Evolutionary conservation across 768 basidiomycete species (phyloP).

Genomic region (Udeniomyces megalosporus): DNA sequence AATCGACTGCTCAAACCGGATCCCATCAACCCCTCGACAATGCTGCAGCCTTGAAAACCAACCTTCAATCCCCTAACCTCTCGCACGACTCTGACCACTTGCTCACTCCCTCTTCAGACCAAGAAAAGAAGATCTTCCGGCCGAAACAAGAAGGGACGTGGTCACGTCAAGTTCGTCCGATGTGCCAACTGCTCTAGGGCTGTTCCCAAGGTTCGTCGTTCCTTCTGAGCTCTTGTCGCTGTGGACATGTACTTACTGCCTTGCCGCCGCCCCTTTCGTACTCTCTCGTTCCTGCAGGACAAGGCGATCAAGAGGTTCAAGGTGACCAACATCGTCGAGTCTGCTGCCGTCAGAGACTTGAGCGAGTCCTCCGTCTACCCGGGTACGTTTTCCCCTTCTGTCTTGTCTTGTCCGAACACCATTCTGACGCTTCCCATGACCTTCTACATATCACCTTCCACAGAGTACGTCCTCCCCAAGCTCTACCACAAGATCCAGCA

Average conservation of each 20-base stretch:
- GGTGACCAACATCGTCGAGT: constrained; percentile 99
- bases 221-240: background rate
- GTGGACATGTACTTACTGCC: background rate
- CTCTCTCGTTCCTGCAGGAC: constrained; percentile 41
- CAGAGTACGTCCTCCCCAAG: constrained; percentile 92
- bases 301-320: constrained; percentile 99
- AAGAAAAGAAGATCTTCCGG: constrained; percentile 33
- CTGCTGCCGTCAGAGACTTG: constrained; percentile 92
- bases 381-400: constrained; percentile 36
- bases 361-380: constrained; percentile 86
- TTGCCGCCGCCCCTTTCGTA: background rate
- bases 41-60: background rate
- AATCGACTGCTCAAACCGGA: no score
- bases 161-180: constrained; percentile 83
- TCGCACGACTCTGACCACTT: no score
- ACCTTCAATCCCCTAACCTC: background rate
- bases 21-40: background rate
- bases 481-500: constrained; percentile 97
- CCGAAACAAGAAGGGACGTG: constrained; percentile 98
- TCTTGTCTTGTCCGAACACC: background rate
- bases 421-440: background rate
- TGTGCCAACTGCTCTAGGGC: constrained; percentile 99
- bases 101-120: background rate
- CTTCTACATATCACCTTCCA: background rate
- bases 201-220: constrained; percentile 45